Percentiles rank a stretch among this genome's conserved stretches.
Conservation (phyloP, 2,329 filamentous ascomycete genomes). For the Epichloe sp. region DNA sequence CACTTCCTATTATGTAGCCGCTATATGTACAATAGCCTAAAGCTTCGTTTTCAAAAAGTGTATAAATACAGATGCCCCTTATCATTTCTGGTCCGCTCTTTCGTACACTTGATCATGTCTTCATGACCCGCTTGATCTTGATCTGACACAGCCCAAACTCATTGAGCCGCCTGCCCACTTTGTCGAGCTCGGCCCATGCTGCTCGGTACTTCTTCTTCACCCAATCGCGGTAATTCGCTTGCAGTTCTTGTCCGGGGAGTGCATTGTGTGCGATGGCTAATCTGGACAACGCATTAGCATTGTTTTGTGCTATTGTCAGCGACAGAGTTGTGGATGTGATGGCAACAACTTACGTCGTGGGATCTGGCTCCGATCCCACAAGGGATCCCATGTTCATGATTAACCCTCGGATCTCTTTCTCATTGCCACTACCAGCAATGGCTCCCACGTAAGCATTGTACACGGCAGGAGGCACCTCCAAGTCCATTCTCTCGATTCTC, state of each 20-base stretch:
- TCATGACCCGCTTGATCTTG: slow-evolving; percentile 34
- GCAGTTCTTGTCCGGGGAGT: slow-evolving; percentile 49
- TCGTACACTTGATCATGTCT: slow-evolving; percentile 29
- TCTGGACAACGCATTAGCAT: slow-evolving; percentile 25
- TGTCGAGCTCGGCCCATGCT: slow-evolving; percentile 54
- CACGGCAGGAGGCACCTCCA: slow-evolving; percentile 61
- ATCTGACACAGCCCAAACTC: slow-evolving; percentile 34
- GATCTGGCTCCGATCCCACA: slow-evolving; percentile 54
- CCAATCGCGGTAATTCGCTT: slow-evolving; percentile 63
- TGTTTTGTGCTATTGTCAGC: not conserved
- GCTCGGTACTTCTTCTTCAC: slow-evolving; percentile 53
- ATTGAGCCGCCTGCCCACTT: slow-evolving; percentile 33
- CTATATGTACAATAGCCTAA: slow-evolving; percentile 23
- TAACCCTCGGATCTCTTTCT: slow-evolving; percentile 53
- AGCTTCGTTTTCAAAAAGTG: slow-evolving; percentile 16
- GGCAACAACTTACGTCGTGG: slow-evolving; percentile 49
- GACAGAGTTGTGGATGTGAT: not conserved
- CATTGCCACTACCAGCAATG: slow-evolving; percentile 57
- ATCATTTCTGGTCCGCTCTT: slow-evolving; percentile 10
- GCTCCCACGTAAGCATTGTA: slow-evolving; percentile 68
- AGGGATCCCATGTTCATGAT: slow-evolving; percentile 54
- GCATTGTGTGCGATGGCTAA: slow-evolving; percentile 67
- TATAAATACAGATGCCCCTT: slow-evolving; percentile 9
- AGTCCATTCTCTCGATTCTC: slow-evolving; percentile 58
- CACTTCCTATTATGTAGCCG: not conserved